A percentile compares a stretch with the other conserved stretches of the same genome.
phyloP scores from a whole-genome alignment of 306 rosid species.

The Sesbania bispinosa region DNA sequence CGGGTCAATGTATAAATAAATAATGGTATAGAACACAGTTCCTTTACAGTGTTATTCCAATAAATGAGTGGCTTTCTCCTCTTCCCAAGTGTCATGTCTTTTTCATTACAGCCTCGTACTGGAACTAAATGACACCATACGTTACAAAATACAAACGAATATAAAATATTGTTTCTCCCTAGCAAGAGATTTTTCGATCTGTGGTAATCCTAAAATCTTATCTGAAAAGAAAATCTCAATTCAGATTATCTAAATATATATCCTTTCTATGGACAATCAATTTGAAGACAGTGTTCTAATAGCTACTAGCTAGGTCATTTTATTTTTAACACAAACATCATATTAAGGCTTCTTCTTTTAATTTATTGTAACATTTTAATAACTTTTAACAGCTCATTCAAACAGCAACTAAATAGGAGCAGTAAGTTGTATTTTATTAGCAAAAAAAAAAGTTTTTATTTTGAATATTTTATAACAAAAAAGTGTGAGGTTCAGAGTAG shows the following conservation, averaged over 20 bases:
- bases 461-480: too few relatives aligned
- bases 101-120: conserved; percentile 24
- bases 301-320: too few relatives aligned
- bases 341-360: too few relatives aligned
- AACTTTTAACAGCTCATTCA: neutral
- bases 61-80: conserved; percentile 1
- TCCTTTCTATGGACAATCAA: neutral
- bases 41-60: conserved; percentile 7
- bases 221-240: neutral
- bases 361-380: too few relatives aligned
- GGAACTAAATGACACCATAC: neutral
- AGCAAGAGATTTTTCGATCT: neutral
- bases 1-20: neutral
- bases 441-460: too few relatives aligned
- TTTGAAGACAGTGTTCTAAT: neutral
- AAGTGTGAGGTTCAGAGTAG: neutral
- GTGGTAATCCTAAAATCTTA: conserved; percentile 3
- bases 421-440: too few relatives aligned
- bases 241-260: neutral
- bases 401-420: too few relatives aligned
- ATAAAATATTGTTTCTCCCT: neutral
- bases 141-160: conserved; percentile 9
- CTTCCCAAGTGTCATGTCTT: conserved; percentile 21
- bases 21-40: conserved; percentile 4
- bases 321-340: too few relatives aligned